Evolutionary conservation across 192 early-diverging fungal species (phyloP).

Genomic region (Umbelopsis ramanniana): DNA sequence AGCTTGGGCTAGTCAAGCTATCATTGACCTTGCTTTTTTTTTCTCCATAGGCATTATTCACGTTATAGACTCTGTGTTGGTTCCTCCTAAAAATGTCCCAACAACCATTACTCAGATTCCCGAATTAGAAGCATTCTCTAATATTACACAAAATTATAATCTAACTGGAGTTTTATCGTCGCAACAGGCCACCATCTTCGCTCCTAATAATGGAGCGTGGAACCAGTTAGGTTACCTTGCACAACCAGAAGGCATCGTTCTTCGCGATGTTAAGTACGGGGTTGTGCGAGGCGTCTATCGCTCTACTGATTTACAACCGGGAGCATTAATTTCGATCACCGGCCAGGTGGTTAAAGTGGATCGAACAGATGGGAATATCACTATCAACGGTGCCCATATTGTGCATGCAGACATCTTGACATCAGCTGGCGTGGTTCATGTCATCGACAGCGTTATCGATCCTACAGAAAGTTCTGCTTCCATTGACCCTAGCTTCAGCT

Average conservation of each 20-base stretch:
- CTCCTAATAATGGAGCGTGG: constrained; percentile 21
- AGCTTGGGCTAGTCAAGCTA: not conserved
- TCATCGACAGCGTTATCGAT: constrained; percentile 16
- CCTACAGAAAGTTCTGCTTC: not conserved
- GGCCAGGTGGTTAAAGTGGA: not conserved
- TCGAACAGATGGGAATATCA: not conserved
- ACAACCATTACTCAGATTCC: constrained; percentile 12
- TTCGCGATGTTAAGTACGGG: constrained; percentile 23
- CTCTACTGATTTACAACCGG: not conserved
- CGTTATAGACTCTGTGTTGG: constrained; percentile 17
- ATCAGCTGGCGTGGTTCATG: constrained; percentile 18
- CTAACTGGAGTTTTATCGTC: constrained; percentile 1
- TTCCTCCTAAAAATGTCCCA: constrained; percentile 10
- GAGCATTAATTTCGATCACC: not conserved
- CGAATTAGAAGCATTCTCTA: constrained; percentile 10
- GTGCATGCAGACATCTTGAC: constrained; percentile 23
- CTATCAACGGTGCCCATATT: not conserved
- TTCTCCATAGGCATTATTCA: constrained; percentile 9
- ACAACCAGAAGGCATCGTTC: constrained; percentile 21
- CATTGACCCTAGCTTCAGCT: constrained; percentile 3
- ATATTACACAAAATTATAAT: constrained; percentile 15
- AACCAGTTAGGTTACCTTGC: not conserved
- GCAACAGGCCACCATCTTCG: constrained; percentile 21
- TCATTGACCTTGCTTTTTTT: not conserved
- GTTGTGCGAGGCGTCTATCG: constrained; percentile 18